Evolutionary conservation across 1,284 basidiomycete genomes (phyloP).

Genomic region (Bondarzewia mesenterica): DNA sequence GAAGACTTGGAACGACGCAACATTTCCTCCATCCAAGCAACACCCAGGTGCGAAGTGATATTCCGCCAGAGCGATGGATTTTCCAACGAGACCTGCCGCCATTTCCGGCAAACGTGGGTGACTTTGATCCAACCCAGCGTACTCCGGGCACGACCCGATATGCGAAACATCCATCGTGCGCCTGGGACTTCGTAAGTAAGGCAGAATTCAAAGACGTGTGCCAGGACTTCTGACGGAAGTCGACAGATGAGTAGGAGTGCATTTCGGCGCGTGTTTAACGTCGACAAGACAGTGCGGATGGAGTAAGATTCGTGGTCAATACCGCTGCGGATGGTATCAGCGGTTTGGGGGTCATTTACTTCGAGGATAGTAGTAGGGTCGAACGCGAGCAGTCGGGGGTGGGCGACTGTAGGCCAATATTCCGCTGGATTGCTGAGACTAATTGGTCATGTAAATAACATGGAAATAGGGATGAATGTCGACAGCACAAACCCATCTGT

Average conservation of each 20-base stretch:
- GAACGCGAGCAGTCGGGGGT: background rate
- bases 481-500: no score
- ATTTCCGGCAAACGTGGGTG: slow-evolving; percentile 31
- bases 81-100: slow-evolving; percentile 24
- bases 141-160: no score
- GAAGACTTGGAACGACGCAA: background rate
- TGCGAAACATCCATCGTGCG: no score
- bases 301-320: background rate
- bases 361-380: background rate
- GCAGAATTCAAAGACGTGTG: background rate
- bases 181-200: no score
- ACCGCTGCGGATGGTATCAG: no score
- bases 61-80: slow-evolving; percentile 27
- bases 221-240: background rate
- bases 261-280: background rate
- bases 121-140: background rate
- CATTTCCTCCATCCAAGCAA: slow-evolving; percentile 14
- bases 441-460: no score
- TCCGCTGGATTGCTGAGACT: background rate
- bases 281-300: background rate
- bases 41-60: slow-evolving; percentile 20
- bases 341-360: background rate
- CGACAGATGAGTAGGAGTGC: background rate
- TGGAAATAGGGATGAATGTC: no score
- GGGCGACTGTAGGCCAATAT: background rate